These are phyloP conservation scores for Lunularia cruciata DNA, from an alignment of 225 moss, liverwort and hornwort species.

Conservation along the genomic window DNA sequence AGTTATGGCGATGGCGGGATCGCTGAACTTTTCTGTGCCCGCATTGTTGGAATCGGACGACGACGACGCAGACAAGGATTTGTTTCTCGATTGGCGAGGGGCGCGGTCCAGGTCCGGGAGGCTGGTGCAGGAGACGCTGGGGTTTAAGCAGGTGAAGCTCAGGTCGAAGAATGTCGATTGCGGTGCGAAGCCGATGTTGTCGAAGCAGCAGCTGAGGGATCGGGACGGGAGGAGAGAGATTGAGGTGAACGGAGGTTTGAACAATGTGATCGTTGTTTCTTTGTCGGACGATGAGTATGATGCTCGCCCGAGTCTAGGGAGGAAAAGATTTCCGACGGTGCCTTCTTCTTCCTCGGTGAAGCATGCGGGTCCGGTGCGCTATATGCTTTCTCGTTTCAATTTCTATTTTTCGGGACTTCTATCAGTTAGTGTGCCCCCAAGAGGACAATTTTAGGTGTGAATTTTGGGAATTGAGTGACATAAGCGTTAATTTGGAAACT, in stretches of 20 bases:
- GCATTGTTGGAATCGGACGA: slow-evolving; percentile 5
- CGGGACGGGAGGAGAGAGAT: background rate
- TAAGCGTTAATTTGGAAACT: too few species aligned
- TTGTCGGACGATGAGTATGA: slow-evolving; percentile 18
- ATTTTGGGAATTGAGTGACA: too few species aligned
- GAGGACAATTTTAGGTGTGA: background rate
- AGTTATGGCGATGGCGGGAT: background rate
- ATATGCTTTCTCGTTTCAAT: background rate
- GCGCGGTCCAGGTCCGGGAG: background rate
- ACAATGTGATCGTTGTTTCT: slow-evolving; percentile 8
- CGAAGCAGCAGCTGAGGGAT: background rate
- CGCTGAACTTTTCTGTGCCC: too few species aligned
- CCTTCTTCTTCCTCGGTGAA: background rate
- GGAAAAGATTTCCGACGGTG: background rate
- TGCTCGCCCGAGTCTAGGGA: background rate
- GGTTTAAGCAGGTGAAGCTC: slow-evolving; percentile 26
- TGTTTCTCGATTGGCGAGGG: slow-evolving; percentile 17
- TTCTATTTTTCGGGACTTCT: background rate
- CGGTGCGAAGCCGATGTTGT: background rate
- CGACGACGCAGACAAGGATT: slow-evolving; percentile 20
- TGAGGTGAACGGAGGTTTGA: background rate
- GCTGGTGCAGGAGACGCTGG: slow-evolving; percentile 2
- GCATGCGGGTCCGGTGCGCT: slow-evolving; percentile 34
- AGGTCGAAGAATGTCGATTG: background rate
- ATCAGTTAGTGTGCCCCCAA: background rate